Evolutionary conservation across 441 rosid species (phyloP), one percentile per base, ranked within the genome.

Genomic region (Melastoma candidum): DNA sequence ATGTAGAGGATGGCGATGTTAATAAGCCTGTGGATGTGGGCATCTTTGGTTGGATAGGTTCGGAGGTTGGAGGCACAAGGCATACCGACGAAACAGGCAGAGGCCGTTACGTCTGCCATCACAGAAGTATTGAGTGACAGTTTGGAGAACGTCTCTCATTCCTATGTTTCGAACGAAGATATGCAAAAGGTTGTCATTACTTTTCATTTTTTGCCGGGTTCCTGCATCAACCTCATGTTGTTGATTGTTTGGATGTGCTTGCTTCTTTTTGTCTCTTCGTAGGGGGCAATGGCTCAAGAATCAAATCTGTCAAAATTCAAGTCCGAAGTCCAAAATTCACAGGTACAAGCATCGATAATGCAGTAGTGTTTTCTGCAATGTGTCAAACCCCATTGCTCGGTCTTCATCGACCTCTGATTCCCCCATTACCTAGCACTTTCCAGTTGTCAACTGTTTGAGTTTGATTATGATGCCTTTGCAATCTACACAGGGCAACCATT

Each of bases 21-120:
- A 17, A 7, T 39, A 6, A 22, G 12, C 45, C 13, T 1, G 10
- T 32, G 36, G 5, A 25, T 26, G 12, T 53, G 27, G 8, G 52
- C 52, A 26, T 49, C 47, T 60, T 57, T 2, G 14, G 46, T 54
- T 58, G 25, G 53, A 12, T 70, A 83, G 87, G 87, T 81, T 49
- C 69, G 83, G 70, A 67, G 71, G 57, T 73, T 81, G n/a, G 92
- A 83, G 68, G 80, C 77, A 4, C 71, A 83, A 69, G 85, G 83
- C 12, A 56, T 81, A 44, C 85, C 92, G 26, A 69, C 85, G 11
- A 78, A 77, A 58, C 85, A 83, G 67, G 87, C 85, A 0, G 85
- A 81, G 73, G 87, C 75, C 0, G 77, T 83, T 50, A 80, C 87
- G 0, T 72, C 68, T 27, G 82, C 83, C 24, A 78, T 83, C 36